phyloP scores from a whole-genome alignment of 345 rosid species.

The Citrus sp. region DNA sequence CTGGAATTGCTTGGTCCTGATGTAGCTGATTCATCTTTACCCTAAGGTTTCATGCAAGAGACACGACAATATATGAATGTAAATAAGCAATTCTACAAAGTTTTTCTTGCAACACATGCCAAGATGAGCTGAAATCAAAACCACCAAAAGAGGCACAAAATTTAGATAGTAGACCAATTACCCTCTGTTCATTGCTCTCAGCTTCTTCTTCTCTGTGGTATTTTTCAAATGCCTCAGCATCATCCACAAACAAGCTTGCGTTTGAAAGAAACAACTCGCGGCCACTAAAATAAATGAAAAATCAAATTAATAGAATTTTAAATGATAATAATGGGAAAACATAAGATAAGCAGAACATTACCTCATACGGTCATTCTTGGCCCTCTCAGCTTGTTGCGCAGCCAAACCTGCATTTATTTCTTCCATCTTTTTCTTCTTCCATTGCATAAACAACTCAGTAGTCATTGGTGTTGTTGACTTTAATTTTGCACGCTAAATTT shows the following conservation, averaged over 20 bases:
- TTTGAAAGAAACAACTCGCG: constrained; percentile 92
- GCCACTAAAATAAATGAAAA: constrained; percentile 54
- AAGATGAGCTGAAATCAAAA: neutral
- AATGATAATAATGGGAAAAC: constrained; percentile 2
- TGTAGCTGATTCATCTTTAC: constrained; percentile 18
- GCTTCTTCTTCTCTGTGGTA: constrained; percentile 77
- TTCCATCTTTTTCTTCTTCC: constrained; percentile 82
- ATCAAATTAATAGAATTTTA: constrained; percentile 6
- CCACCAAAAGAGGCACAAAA: neutral
- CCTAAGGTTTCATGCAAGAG: constrained; percentile 25
- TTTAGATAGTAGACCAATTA: constrained; percentile 14
- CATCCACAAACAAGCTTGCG: constrained; percentile 94
- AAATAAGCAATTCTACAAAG: neutral
- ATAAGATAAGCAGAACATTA: constrained; percentile 19
- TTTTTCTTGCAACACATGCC: neutral
- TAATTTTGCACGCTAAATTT: constrained; percentile 70
- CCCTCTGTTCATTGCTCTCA: constrained; percentile 47
- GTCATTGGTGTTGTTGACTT: constrained; percentile 75
- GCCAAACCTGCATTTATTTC: constrained; percentile 86
- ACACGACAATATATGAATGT: neutral
- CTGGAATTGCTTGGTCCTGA: constrained; percentile 31
- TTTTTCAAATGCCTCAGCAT: constrained; percentile 83
- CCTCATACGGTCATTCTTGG: constrained; percentile 99
- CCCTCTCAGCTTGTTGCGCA: constrained; percentile 84
- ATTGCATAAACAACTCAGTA: constrained; percentile 79